Percentiles rank a stretch among this genome's conserved stretches.
Conservation (phyloP, 2,329 filamentous ascomycete genomes). For the Acrocalymma vagum region DNA sequence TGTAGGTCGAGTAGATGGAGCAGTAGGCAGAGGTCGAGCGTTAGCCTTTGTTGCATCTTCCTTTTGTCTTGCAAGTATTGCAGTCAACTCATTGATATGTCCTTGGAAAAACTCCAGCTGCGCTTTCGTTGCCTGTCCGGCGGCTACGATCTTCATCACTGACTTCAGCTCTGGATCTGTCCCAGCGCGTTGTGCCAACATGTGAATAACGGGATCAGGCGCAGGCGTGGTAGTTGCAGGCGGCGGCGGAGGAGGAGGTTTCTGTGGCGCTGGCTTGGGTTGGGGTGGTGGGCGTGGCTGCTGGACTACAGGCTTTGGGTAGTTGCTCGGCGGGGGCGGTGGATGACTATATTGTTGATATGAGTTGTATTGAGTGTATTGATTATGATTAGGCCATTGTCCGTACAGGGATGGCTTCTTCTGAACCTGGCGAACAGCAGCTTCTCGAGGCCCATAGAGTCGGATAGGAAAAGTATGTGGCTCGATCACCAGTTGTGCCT, state of each 20-base stretch:
- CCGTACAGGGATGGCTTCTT: constrained; percentile 43
- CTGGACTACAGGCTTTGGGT: constrained; percentile 16
- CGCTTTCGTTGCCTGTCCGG: constrained; percentile 73
- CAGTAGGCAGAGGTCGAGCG: constrained; percentile 15
- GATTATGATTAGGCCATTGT: constrained; percentile 44
- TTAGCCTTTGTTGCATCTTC: constrained; percentile 33
- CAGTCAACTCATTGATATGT: constrained; percentile 81
- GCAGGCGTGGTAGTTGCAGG: constrained; percentile 44
- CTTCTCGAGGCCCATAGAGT: constrained; percentile 42
- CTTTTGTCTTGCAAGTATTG: constrained; percentile 54
- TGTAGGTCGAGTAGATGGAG: constrained; percentile 23
- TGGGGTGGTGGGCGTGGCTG: constrained; percentile 37
- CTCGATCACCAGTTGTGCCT: constrained; percentile 77
- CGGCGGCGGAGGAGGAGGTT: constrained; percentile 26
- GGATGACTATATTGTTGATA: constrained; percentile 20
- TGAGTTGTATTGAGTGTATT: constrained; percentile 36
- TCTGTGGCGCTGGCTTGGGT: constrained; percentile 37
- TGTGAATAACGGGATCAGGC: constrained; percentile 82
- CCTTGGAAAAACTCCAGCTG: constrained; percentile 80
- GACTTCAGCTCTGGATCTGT: constrained; percentile 76
- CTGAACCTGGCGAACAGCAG: constrained; percentile 25
- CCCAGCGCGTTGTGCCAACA: constrained; percentile 78
- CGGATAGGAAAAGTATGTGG: constrained; percentile 79
- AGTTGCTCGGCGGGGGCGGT: constrained; percentile 8
- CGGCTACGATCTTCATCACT: constrained; percentile 84